A percentile compares a stretch with the other conserved stretches of the same genome.
These are phyloP conservation scores for Mimosa pudica DNA, from an alignment of 306 rosid species.

Conservation along the genomic window DNA sequence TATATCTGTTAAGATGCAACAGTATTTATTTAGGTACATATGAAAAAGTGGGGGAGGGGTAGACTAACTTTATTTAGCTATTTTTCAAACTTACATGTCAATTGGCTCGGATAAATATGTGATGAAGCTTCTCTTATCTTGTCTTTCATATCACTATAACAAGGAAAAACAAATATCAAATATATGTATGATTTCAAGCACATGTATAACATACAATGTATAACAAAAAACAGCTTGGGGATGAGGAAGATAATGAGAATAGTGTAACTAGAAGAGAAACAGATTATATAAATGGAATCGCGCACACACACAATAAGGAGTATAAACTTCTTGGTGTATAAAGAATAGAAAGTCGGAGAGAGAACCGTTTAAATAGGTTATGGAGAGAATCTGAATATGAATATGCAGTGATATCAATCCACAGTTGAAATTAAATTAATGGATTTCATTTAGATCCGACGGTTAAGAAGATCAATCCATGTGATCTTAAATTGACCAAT, in stretches of 20 bases:
- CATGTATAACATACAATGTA: background rate
- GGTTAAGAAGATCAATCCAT: no score
- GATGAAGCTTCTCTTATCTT: constrained; percentile 82
- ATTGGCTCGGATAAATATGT: constrained; percentile 80
- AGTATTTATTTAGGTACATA: background rate
- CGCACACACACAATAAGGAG: no score
- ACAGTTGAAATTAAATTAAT: no score
- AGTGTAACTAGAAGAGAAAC: background rate
- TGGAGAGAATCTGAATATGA: no score
- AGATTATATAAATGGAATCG: no score
- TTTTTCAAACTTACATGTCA: constrained; percentile 67
- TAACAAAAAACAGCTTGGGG: constrained; percentile 18
- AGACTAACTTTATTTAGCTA: background rate
- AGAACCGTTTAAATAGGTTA: no score
- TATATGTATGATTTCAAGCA: background rate
- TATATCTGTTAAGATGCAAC: constrained; percentile 65
- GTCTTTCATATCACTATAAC: constrained; percentile 83
- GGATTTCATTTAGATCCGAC: no score
- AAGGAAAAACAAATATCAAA: constrained; percentile 26
- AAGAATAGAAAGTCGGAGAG: no score
- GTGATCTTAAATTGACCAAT: no score
- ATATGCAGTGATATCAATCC: no score
- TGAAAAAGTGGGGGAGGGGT: background rate
- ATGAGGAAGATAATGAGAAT: background rate
- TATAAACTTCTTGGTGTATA: no score